Evolutionary conservation across 2,329 filamentous ascomycete species (phyloP), one percentile per base, ranked within the genome.

Genomic region (Scorias spongiosa): DNA sequence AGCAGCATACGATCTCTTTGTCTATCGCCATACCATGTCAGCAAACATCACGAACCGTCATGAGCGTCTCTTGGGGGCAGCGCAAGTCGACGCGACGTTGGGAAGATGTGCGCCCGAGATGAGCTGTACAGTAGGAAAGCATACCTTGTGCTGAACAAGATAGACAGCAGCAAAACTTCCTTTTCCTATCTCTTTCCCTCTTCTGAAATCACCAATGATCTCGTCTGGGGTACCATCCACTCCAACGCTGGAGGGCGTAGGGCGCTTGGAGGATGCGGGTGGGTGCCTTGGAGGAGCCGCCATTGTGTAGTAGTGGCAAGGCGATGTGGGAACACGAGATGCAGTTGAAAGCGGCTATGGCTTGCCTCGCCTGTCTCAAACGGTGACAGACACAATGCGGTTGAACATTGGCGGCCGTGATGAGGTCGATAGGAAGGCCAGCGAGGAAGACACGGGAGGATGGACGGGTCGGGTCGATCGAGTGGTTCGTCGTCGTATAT

Each of bases 111-210:
- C 20, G 20, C 20, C 20, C 20, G 20, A 14, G 17, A 15, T 18
- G 11, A 15, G 12, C 17, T 20, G 5, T 12, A 11, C 38, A 40
- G 12, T 20, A 5, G 12, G 38, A 7, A 17, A 14, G 50, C 51
- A 39, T 46, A 60, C 58, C 48, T 53, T 51, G 48, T 63, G 60
- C 42, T 60, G 57, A 38, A 59, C 61, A 20, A 63, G 52, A 63
- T 91, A 96, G 52, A 98, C 91, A 53, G 87, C 87, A 52, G 91
- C 91, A 70, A 96, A 98, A 69, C 91, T 96, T 49, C 91, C 91
- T 67, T 91, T 91, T 50, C 91, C 91, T 61, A 96, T 95, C 67
- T 95, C 85, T 54, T 83, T 80, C 54, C 87, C 77, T 57, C 89
- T 80, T 56, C 76, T 75, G 65, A 93, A 95, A 57, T 82, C 78